Base-by-base conservation (phyloP, 2,329 filamentous ascomycete species). In the Claviceps citrina region DNA sequence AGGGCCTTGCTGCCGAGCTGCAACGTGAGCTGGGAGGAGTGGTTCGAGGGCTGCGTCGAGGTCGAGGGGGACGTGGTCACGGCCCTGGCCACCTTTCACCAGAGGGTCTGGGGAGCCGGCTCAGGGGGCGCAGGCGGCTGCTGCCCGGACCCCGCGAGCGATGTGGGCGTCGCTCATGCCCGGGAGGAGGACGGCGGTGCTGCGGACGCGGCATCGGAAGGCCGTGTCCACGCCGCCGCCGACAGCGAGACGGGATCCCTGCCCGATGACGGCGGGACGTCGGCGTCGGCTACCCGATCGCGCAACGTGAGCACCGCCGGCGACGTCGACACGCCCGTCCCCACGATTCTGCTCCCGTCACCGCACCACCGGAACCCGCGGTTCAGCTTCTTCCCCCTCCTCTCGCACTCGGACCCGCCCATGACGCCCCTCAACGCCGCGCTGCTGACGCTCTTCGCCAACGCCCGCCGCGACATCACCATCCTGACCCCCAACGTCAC, bases 1-100 rank as follows among this genome's bases (percentile, higher is more conserved):
- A 66, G 61, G 2, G 80, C 80, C 0, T 78, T 80, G 50, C 57
- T 91, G 8, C 84, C 84, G 0, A 85, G 80, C 49, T 87, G 82
- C 57, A 93, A 93, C 49, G 74, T 93, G 4, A 86, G 81, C 51
- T 91, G 81, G 81, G 84, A 91, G 57, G 60, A 74, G n/a, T 93
- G 84, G 84, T 78, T 89, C 20, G 84, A 93, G 55, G 81, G 79
- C 0, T 84, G 78, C 41, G 62, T 89, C 3, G 73, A 76, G 40
- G 58, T 89, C 9, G 65, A 66, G 6, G 83, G 82, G 0, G 63
- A 67, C 0, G 65, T 80, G 0, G 73, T 85, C 0, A 49, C 56
- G 4, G 64, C 69, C n/a, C 69, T 91, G 30, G 47, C 81, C 31
- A 54, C 63, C 2, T 89, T 89, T 51, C 85, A 83, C 58, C 54